These are phyloP conservation scores for Blastocystis sp. DNA, from an alignment of 352 stramenopile genomes.

Conservation along the genomic window DNA sequence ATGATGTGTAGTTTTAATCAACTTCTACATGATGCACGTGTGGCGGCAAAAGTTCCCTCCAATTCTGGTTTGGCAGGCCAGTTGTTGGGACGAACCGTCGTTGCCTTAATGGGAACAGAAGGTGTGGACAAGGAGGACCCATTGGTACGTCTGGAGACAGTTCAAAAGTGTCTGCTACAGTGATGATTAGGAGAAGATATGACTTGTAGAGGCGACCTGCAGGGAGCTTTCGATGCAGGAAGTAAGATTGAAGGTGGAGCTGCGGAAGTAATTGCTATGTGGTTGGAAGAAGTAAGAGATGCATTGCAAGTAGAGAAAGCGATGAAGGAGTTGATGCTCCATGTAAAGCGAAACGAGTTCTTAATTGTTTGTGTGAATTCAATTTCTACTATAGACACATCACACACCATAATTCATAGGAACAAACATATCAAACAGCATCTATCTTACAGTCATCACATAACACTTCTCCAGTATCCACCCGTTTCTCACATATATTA, in stretches of 20 bases:
- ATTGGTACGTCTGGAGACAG: slow-evolving; percentile 25
- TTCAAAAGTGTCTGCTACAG: background rate
- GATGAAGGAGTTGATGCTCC: slow-evolving; percentile 6
- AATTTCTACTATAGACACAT: background rate
- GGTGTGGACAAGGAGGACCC: slow-evolving; percentile 16
- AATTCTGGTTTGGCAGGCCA: slow-evolving; percentile 22
- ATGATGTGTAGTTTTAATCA: background rate
- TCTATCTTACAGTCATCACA: slow-evolving; percentile 29
- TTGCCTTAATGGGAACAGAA: slow-evolving; percentile 12
- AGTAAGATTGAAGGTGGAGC: background rate
- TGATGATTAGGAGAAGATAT: background rate
- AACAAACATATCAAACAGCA: background rate
- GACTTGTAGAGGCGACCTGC: slow-evolving; percentile 16
- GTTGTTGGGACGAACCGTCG: slow-evolving; percentile 16
- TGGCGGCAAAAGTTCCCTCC: slow-evolving; percentile 24
- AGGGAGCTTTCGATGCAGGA: background rate
- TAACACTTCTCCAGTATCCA: background rate
- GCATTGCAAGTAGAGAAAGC: slow-evolving; percentile 13
- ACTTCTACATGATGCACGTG: background rate
- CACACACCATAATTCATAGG: too few relatives aligned
- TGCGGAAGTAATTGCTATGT: background rate
- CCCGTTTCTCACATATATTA: background rate
- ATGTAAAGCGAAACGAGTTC: background rate
- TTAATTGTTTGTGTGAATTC: background rate
- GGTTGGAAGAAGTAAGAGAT: background rate